Percentiles rank a stretch among this genome's conserved stretches.
Conservation (phyloP, 1,284 basidiomycete species). For the Sparassis latifolia region DNA sequence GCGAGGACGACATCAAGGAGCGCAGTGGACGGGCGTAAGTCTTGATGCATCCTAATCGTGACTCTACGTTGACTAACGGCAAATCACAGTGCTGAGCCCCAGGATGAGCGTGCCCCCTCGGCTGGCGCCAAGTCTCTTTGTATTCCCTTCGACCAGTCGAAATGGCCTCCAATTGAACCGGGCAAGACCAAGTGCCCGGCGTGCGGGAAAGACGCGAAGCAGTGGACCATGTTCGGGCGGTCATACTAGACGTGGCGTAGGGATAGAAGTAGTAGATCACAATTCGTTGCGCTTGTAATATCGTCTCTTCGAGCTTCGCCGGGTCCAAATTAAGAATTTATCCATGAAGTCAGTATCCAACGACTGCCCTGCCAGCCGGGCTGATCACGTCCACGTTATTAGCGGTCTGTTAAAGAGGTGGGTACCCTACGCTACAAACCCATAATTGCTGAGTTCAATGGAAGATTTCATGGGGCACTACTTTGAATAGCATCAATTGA, state of each 20-base stretch:
- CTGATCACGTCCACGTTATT: too few species aligned
- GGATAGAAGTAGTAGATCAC: too few species aligned
- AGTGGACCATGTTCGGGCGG: constrained; percentile 90
- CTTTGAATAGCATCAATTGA: too few species aligned
- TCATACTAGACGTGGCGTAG: constrained; percentile 46
- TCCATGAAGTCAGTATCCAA: too few species aligned
- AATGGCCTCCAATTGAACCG: constrained; percentile 69
- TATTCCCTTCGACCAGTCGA: constrained; percentile 92
- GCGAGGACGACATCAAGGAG: constrained; percentile 99
- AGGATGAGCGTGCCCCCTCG: constrained; percentile 94
- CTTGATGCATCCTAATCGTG: neutral
- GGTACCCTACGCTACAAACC: too few species aligned
- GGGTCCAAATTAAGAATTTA: too few species aligned
- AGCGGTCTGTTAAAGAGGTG: too few species aligned
- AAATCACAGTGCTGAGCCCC: constrained; percentile 64
- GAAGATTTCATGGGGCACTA: too few species aligned
- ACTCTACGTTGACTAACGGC: neutral
- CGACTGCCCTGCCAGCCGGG: too few species aligned
- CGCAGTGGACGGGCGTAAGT: constrained; percentile 81
- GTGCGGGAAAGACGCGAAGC: constrained; percentile 82
- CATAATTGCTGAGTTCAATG: too few species aligned
- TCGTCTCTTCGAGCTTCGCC: too few species aligned
- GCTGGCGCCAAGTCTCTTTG: constrained; percentile 97
- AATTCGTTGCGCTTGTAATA: too few species aligned
- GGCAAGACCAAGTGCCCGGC: constrained; percentile 83